Base-by-base conservation (phyloP, 176 grass and related monocot genomes). In the Aegilops umbellulata region DNA sequence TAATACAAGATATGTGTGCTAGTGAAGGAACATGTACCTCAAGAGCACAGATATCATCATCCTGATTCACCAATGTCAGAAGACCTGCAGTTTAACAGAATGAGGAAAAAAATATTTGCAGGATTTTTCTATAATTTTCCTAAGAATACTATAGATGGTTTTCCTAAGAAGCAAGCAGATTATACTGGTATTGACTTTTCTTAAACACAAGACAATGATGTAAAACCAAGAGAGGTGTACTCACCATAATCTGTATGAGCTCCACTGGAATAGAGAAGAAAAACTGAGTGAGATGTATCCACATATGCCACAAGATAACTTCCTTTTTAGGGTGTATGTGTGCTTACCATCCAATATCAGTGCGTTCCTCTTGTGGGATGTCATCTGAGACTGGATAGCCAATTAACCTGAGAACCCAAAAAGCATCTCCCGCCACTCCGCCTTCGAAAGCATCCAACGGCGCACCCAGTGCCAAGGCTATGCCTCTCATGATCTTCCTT, bases 181-280 rank as follows among this genome's bases (percentile, higher is more conserved):
- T 47, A 60, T 4, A 31, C 31, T 3, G 13, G 19, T 26, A 61
- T 16, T 25, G 2, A 44, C 20, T 67, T 4, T 34, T 66, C 44
- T 25, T 16, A 3, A 46, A 44, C 38, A 60, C 0, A 49, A 34
- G 22, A 49, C 14, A 22, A 25, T 29, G 39, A 17, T 65, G 29
- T 10, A 42, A 16, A 53, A 35, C 32, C 20, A 22, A 76, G 25
- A 82, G 4, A 72, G 6, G 79, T 34, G 77, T 89, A 80, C 93
- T 86, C 69, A 98, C 97, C 97, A 74, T 98, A 98, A 86, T 98
- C 97, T 34, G 97, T 98, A 65, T 98, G 97, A 85, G 92, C 94
- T 82, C 97, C 97, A 58, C 97, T 39, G 60, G 7, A 47, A 77
- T n/a, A 29, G 41, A 87, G 46, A 83, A 63, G 25, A 75, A 53